Base-by-base conservation (phyloP, 495 filamentous ascomycete genomes). In the Penicillium atrosanguineum region DNA sequence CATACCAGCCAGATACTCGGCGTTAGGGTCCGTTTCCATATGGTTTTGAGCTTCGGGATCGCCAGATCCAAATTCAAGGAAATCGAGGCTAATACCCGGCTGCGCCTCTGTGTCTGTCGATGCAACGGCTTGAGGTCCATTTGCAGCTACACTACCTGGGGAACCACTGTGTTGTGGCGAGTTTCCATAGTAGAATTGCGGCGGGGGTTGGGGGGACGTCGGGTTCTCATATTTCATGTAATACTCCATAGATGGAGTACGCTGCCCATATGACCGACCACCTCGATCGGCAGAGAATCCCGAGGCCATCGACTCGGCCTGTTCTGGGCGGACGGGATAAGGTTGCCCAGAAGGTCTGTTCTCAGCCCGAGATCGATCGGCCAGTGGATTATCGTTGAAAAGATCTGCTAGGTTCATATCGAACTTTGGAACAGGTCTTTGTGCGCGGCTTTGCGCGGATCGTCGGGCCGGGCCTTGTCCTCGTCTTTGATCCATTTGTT, bases 381-480 rank as follows among this genome's bases (percentile, higher is more conserved):
- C 23, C 25, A 68, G 44, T 8, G 63, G 67, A 38, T 55, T 66
- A 37, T 71, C 69, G 21, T 53, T 68, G 48, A 76, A 74, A 1
- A 76, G 56, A 49, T 87, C 83, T 14, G 76, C 78, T 26, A 88
- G 69, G 52, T 86, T 82, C 81, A 85, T 83, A 61, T 88, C 85
- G 56, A 87, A 87, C 52, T 73, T 70, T 6, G 83, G 83, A 14
- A 73, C 52, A 1, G 73, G 78, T 5, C 77, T 68, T 45, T 69
- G 47, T 12, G 57, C 52, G 38, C 73, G 64, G 52, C 59, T 52
- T 48, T 69, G 64, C 9, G 57, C 57, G 26, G 56, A 55, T 21
- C 65, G 67, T 16, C 66, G 65, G n/a, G 50, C 45, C 34, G 63
- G 65, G 43, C 54, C 62, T 42, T 62, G 59, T 15, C 52, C 37